phyloP scores from a whole-genome alignment of 768 basidiomycete species.

The Pleurotus giganteus region DNA sequence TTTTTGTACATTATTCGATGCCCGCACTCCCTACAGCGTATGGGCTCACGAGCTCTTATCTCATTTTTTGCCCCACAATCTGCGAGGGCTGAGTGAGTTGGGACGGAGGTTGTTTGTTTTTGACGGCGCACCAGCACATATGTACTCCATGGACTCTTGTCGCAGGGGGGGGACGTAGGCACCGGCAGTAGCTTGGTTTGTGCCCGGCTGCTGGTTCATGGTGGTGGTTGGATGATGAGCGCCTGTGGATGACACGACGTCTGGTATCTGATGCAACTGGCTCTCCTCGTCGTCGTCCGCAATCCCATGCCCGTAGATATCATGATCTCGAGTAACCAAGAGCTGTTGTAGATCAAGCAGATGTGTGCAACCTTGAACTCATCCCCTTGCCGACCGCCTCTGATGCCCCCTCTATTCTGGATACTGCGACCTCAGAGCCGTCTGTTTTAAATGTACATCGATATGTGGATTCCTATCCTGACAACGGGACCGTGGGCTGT shows the following conservation, averaged over 20 bases:
- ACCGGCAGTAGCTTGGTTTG: conserved; percentile 15
- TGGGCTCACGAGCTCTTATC: conserved; percentile 88
- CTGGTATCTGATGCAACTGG: conserved; percentile 3
- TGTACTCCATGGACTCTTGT: conserved; percentile 73
- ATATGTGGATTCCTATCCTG: conserved; percentile 44
- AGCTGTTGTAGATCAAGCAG: conserved; percentile 10
- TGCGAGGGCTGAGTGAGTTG: conserved; percentile 26
- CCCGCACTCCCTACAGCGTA: conserved; percentile 94
- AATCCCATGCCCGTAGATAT: conserved; percentile 7
- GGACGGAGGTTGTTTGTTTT: conserved; percentile 1
- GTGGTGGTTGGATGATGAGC: conserved; percentile 14
- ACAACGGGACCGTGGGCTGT: conserved; percentile 58
- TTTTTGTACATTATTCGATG: conserved; percentile 99
- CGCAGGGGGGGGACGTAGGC: conserved; percentile 37
- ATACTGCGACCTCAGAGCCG: conserved; percentile 37
- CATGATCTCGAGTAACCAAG: conserved; percentile 8
- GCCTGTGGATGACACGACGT: not conserved
- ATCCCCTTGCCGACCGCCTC: conserved; percentile 67
- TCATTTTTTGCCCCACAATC: conserved; percentile 94
- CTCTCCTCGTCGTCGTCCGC: not conserved
- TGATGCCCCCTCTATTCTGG: conserved; percentile 40
- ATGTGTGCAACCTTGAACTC: conserved; percentile 9
- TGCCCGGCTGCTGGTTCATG: conserved; percentile 40
- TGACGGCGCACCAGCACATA: conserved; percentile 68
- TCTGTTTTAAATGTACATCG: conserved; percentile 23